Conservation (phyloP, 2,329 filamentous ascomycete genomes). For the Falciphora oryzae region DNA sequence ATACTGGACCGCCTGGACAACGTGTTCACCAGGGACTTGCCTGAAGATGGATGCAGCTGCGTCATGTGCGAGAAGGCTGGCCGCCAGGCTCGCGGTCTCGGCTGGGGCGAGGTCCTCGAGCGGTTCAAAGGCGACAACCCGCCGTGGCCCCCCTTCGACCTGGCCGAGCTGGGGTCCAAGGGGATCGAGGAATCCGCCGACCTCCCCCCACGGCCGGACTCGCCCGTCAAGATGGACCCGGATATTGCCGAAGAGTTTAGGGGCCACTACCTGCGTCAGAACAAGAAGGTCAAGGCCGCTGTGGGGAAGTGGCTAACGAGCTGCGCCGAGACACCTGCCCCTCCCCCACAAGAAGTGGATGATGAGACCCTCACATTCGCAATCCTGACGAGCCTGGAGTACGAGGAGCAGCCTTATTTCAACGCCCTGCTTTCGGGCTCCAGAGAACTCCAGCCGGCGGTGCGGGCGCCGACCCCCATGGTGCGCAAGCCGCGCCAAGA, state of each 20-base stretch:
- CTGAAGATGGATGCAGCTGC: conserved; percentile 77
- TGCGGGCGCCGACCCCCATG: conserved; percentile 63
- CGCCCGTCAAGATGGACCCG: conserved; percentile 73
- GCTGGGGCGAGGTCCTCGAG: conserved; percentile 94
- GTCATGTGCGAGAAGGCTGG: conserved; percentile 67
- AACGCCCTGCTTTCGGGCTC: conserved; percentile 68
- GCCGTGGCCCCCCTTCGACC: conserved; percentile 80
- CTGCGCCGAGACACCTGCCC: conserved; percentile 67
- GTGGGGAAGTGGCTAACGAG: conserved; percentile 86
- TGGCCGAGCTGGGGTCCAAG: conserved; percentile 56
- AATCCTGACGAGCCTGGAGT: conserved; percentile 79
- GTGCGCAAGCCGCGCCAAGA: conserved; percentile 60
- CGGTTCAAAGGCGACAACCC: conserved; percentile 87
- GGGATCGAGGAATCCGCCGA: conserved; percentile 46
- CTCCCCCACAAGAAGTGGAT: conserved; percentile 81
- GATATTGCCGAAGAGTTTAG: conserved; percentile 92
- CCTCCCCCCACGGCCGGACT: conserved; percentile 49
- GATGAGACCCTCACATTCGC: conserved; percentile 92
- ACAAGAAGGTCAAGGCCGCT: conserved; percentile 84
- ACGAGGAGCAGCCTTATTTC: conserved; percentile 72
- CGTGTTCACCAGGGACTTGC: conserved; percentile 89
- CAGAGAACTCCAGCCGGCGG: conserved; percentile 47
- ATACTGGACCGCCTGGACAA: conserved; percentile 87
- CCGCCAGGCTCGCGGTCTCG: conserved; percentile 66
- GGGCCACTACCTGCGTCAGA: conserved; percentile 86